phyloP scores from a whole-genome alignment of 2,329 filamentous ascomycete genomes.

The Venturia pyrina region DNA sequence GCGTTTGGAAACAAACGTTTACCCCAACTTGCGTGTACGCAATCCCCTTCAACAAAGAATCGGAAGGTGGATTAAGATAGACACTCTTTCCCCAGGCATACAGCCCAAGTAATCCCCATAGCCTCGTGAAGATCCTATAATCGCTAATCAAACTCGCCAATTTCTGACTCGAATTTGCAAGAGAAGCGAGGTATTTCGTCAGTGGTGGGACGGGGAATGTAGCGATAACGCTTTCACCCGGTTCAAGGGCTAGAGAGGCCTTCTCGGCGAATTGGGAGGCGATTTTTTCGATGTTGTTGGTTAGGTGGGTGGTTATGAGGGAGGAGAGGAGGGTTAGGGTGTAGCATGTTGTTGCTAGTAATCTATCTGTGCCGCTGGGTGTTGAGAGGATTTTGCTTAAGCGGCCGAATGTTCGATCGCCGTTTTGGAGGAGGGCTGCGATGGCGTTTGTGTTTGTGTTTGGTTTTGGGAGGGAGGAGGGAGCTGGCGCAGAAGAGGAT shows the following conservation, averaged over 20 bases:
- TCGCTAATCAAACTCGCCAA: constrained; percentile 55
- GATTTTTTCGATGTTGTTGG: constrained; percentile 24
- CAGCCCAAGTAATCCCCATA: constrained; percentile 69
- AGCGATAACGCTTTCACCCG: constrained; percentile 32
- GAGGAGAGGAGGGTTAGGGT: constrained; percentile 32
- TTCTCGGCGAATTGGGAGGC: constrained; percentile 28
- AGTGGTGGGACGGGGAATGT: constrained; percentile 28
- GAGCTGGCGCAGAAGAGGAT: neutral
- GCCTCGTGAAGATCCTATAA: constrained; percentile 59
- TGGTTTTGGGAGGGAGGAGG: constrained; percentile 6
- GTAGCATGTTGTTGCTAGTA: constrained; percentile 34
- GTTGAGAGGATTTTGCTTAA: constrained; percentile 29
- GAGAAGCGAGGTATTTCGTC: constrained; percentile 16
- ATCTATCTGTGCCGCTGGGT: constrained; percentile 29
- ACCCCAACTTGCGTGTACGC: constrained; percentile 58
- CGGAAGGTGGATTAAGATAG: constrained; percentile 21
- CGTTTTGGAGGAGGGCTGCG: constrained; percentile 2
- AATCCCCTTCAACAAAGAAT: constrained; percentile 40
- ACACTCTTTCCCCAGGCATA: constrained; percentile 52
- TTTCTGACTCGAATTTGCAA: constrained; percentile 16
- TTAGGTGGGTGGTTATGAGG: constrained; percentile 28
- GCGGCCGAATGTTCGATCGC: constrained; percentile 25
- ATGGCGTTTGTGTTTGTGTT: neutral
- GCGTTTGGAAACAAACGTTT: constrained; percentile 61
- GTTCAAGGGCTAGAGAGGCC: constrained; percentile 28